phyloP scores from a whole-genome alignment of 2,329 filamentous ascomycete genomes.

The Fonsecaea pedrosoi region DNA sequence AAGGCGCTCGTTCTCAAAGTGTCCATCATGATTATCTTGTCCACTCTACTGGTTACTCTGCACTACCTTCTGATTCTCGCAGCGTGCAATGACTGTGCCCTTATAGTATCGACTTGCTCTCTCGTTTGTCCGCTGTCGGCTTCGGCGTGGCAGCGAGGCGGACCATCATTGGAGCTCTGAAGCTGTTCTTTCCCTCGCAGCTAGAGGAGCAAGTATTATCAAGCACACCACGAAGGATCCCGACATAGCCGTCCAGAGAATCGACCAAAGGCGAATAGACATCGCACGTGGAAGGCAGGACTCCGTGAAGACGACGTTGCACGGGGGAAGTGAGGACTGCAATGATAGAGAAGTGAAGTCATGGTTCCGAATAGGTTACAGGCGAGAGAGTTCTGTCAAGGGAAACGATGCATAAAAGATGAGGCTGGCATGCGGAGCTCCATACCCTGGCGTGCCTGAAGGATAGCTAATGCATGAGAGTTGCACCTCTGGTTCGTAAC shows the following conservation, averaged over 20 bases:
- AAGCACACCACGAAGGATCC: background rate
- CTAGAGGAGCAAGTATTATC: background rate
- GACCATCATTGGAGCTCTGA: background rate
- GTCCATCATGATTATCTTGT: background rate
- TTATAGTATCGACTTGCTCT: background rate
- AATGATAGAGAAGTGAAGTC: background rate
- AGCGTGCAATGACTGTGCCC: background rate
- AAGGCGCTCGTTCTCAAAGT: background rate
- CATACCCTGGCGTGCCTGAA: background rate
- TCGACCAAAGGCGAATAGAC: background rate
- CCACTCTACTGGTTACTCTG: background rate
- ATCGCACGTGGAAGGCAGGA: background rate
- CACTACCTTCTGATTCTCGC: background rate
- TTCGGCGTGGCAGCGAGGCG: background rate
- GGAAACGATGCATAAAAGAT: background rate
- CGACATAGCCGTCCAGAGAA: background rate
- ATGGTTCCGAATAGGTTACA: background rate
- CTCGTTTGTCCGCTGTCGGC: background rate
- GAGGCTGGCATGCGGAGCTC: conserved; percentile 1
- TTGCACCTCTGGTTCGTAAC: background rate
- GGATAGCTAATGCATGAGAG: background rate
- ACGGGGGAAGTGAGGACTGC: background rate
- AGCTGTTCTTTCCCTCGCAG: background rate
- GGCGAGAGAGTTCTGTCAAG: background rate
- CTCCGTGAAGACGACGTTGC: background rate